Evolutionary conservation across 2,329 filamentous ascomycete genomes (phyloP).

Genomic region (Stagonosporopsis rhizophila): DNA sequence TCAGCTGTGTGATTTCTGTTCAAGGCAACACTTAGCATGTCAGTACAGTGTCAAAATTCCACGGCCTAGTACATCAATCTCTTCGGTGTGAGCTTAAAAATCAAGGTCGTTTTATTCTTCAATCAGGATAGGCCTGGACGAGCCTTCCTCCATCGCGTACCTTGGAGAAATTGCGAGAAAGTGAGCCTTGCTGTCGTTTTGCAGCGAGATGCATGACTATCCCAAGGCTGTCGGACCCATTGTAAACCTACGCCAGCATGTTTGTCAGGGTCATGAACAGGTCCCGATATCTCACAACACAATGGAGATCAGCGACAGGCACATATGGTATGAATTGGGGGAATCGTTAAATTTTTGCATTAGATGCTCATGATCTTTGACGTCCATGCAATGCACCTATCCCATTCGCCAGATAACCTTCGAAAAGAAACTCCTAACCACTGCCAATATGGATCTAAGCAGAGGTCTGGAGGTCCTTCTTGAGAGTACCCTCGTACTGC

Average conservation of each 20-base stretch:
- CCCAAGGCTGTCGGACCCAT: too few relatives aligned
- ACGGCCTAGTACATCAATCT: background rate
- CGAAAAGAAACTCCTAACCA: slow-evolving; percentile 43
- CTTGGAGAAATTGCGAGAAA: background rate
- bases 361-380: slow-evolving; percentile 41
- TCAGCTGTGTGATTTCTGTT: too few relatives aligned
- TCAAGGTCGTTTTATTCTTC: background rate
- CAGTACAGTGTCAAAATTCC: background rate
- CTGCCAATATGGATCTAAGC: slow-evolving; percentile 53
- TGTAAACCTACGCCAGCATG: background rate
- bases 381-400: slow-evolving; percentile 44
- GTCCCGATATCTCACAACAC: background rate
- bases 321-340: slow-evolving; percentile 35
- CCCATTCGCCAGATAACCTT: slow-evolving; percentile 48
- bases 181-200: background rate
- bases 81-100: background rate
- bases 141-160: background rate
- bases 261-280: too few relatives aligned
- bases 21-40: too few relatives aligned
- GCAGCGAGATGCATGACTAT: background rate
- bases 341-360: slow-evolving; percentile 50
- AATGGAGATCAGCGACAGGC: background rate
- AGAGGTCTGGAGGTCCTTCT: slow-evolving; percentile 83
- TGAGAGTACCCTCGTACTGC: slow-evolving; percentile 96
- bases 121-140: background rate